A percentile compares a stretch with the other conserved stretches of the same genome.
phyloP scores from a whole-genome alignment of 371 early-diverging fungal genomes.

The Basidiobolus meristosporus region DNA sequence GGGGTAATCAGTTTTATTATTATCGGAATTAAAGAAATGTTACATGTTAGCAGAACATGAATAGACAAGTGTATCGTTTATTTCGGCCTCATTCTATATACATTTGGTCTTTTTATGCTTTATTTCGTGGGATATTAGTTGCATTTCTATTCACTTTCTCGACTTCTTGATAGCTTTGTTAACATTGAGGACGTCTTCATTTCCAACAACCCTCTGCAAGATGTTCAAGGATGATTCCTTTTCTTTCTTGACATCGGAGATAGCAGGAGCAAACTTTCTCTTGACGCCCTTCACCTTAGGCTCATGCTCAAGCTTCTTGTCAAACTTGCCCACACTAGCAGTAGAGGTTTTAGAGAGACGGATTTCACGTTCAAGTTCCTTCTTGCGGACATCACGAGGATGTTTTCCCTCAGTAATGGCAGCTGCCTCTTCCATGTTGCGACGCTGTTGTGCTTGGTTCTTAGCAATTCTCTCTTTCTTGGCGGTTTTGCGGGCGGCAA shows the following conservation, averaged over 20 bases:
- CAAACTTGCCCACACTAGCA: slow-evolving; percentile 81
- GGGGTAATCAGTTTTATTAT: too few species aligned
- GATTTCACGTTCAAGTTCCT: slow-evolving; percentile 40
- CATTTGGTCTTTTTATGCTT: background rate
- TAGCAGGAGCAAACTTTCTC: slow-evolving; percentile 42
- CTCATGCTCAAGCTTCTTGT: slow-evolving; percentile 54
- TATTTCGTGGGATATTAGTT: background rate
- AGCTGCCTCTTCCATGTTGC: slow-evolving; percentile 64
- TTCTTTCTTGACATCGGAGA: slow-evolving; percentile 29
- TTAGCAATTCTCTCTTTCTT: slow-evolving; percentile 76
- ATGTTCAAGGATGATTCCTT: slow-evolving; percentile 34
- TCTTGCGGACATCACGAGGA: slow-evolving; percentile 31
- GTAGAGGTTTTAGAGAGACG: slow-evolving; percentile 54
- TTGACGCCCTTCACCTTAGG: slow-evolving; percentile 62
- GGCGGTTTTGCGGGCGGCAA: slow-evolving; percentile 44
- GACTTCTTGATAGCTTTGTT: background rate
- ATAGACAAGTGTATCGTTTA: too few species aligned
- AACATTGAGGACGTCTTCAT: slow-evolving; percentile 15
- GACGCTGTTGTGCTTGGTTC: slow-evolving; percentile 63
- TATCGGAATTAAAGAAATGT: too few species aligned
- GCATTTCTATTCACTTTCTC: background rate
- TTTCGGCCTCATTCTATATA: too few species aligned
- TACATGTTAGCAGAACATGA: too few species aligned
- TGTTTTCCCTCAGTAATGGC: slow-evolving; percentile 23
- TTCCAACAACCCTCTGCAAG: slow-evolving; percentile 32